Base-by-base conservation (phyloP, 768 basidiomycete genomes). In the Cystobasidium tubakii region DNA sequence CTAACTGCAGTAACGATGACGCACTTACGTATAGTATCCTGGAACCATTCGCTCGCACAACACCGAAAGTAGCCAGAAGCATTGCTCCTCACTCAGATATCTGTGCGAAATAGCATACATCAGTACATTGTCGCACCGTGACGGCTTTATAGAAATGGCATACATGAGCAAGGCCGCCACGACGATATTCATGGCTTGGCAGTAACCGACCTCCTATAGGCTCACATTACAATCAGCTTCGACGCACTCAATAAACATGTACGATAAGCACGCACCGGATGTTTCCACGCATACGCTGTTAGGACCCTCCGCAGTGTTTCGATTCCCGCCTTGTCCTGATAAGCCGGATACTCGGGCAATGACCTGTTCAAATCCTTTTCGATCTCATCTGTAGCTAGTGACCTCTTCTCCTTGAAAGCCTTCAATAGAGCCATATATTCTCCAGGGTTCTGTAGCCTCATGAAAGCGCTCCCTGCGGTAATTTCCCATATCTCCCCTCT, bases 401-500 rank as follows among this genome's bases (percentile, higher is more conserved):
- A 92, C 25, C 86, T 88, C 73, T 87, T 86, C 7, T 91, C 93
- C 74, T 85, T 84, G 80, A 92, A 88, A 66, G 91, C 87, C 66
- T 87, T 85, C 3, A 97, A 82, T 19, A 98, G 84, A 9, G 84
- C 83, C 15, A 87, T 84, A 80, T 96, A 99, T 67, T 86, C 85
- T 10, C 92, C 91, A 0, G 91, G 92, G 75, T 93, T 89, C 55
- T 87, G 84, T 79, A 89, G 92, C 15, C 96, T 91, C 21, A 96
- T 87, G 81, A 88, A 95, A 66, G 97, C 83, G 3, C 94, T 95
- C 0, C 96, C 96, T 2, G 93, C 95, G 15, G 97, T 85, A 0
- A 91, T 90, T 82, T 99, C 96, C 96, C 96, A 99, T 83, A 98
- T 89, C 81, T 98, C 96, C 17, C 96, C 96, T 27, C 96, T 87